Evolutionary conservation across 306 rosid species (phyloP).

Genomic region (Prunus mongolica): DNA sequence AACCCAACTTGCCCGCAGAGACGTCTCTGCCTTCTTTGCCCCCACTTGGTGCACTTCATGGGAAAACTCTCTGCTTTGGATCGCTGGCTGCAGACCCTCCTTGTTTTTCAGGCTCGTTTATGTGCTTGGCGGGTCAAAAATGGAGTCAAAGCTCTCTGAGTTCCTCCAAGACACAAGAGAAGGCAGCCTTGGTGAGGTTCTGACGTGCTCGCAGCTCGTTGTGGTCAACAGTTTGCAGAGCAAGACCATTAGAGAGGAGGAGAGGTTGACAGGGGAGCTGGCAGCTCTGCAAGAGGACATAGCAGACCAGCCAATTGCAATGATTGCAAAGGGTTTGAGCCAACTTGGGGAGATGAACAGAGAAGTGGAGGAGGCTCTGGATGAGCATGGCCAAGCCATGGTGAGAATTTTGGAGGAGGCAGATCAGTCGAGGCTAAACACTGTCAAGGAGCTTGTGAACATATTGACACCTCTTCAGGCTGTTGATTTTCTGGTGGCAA

Average conservation of each 20-base stretch:
- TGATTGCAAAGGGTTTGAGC: conserved; percentile 10
- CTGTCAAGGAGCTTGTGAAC: conserved; percentile 21
- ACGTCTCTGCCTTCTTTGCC: conserved; percentile 15
- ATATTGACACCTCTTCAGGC: conserved; percentile 25
- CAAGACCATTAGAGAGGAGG: conserved; percentile 27
- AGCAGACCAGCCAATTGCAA: conserved; percentile 31
- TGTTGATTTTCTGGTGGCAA: conserved; percentile 22
- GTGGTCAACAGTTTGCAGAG: conserved; percentile 13
- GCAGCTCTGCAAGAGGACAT: conserved; percentile 31
- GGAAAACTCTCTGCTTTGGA: conserved; percentile 40
- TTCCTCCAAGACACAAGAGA: not conserved
- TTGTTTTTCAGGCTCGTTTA: conserved; percentile 26
- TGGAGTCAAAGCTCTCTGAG: conserved; percentile 13
- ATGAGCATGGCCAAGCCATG: conserved; percentile 21
- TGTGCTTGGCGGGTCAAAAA: conserved; percentile 13
- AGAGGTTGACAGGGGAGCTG: conserved; percentile 14
- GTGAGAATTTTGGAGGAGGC: conserved; percentile 16
- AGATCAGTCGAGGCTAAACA: conserved; percentile 26
- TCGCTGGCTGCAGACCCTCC: conserved; percentile 40
- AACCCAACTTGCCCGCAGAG: not conserved
- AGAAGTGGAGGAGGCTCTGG: conserved; percentile 21
- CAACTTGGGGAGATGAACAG: conserved; percentile 8
- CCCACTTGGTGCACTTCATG: conserved; percentile 35
- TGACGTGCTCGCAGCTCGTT: conserved; percentile 5
- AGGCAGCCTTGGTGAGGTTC: conserved; percentile 1